Evolutionary conservation across 2,329 filamentous ascomycete genomes (phyloP).

Genomic region (Ophidiomyces ophidiicola): DNA sequence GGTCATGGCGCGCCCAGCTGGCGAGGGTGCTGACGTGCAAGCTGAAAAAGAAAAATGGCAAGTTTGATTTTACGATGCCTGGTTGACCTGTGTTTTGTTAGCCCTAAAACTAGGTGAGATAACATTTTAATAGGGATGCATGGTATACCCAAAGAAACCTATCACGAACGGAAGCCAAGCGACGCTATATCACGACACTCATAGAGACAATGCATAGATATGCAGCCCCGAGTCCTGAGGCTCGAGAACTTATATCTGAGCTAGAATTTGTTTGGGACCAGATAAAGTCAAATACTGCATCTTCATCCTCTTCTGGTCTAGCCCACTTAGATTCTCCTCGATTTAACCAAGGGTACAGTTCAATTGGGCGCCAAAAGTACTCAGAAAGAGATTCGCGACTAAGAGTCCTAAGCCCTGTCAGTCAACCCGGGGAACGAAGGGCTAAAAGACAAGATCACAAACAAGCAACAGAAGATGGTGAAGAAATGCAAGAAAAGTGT

Average conservation of each 20-base stretch:
- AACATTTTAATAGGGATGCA: slow-evolving; percentile 55
- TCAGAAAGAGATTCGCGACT: slow-evolving; percentile 44
- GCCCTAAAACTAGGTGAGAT: not conserved
- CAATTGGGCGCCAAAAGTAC: slow-evolving; percentile 30
- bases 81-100: not conserved
- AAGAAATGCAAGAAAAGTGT: slow-evolving; percentile 27
- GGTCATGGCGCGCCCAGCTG: slow-evolving; percentile 72
- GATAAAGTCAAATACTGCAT: slow-evolving; percentile 69
- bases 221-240: slow-evolving; percentile 68
- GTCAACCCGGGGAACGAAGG: slow-evolving; percentile 58
- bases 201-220: slow-evolving; percentile 97
- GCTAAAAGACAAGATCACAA: slow-evolving; percentile 20
- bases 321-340: slow-evolving; percentile 24
- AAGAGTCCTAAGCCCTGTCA: slow-evolving; percentile 71
- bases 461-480: slow-evolving; percentile 38
- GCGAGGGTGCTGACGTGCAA: slow-evolving; percentile 39
- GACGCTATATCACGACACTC: slow-evolving; percentile 80
- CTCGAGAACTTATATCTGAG: slow-evolving; percentile 75
- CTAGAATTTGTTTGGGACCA: slow-evolving; percentile 99
- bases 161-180: slow-evolving; percentile 82
- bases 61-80: not conserved
- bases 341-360: slow-evolving; percentile 27
- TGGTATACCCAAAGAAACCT: slow-evolving; percentile 83
- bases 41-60: slow-evolving; percentile 57
- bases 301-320: slow-evolving; percentile 43